These are phyloP conservation scores for Clathrospora elynae DNA, from an alignment of 2,329 filamentous ascomycete genomes.

Conservation along the genomic window DNA sequence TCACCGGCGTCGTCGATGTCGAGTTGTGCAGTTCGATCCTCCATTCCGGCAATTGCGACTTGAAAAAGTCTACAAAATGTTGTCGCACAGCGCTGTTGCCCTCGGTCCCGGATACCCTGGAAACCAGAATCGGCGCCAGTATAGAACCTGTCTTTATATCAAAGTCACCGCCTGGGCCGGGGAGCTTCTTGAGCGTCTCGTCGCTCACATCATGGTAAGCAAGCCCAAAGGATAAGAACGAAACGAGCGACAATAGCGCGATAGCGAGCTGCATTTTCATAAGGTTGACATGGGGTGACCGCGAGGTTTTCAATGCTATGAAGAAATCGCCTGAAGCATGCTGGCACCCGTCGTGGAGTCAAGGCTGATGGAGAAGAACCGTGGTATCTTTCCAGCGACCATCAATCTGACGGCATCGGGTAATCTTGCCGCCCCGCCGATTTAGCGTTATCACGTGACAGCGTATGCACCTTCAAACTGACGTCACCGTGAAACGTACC, in stretches of 20 bases:
- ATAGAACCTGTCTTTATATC: conserved; percentile 78
- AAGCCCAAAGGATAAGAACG: conserved; percentile 34
- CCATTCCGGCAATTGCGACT: conserved; percentile 77
- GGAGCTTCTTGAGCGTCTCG: conserved; percentile 71
- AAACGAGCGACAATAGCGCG: conserved; percentile 31
- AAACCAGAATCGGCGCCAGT: conserved; percentile 82
- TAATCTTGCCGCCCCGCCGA: background rate
- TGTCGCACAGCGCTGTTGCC: conserved; percentile 75
- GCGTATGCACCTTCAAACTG: too few species aligned
- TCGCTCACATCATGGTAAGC: conserved; percentile 72
- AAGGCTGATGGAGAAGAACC: conserved; percentile 4
- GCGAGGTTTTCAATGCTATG: background rate
- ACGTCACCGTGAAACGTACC: too few species aligned
- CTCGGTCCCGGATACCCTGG: conserved; percentile 84
- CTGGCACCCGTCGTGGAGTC: background rate
- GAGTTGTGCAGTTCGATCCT: conserved; percentile 83
- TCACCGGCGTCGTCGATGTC: conserved; percentile 79
- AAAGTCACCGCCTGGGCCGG: conserved; percentile 73
- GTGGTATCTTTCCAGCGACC: conserved; percentile 4
- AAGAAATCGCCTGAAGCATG: conserved; percentile 2
- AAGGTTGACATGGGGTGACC: conserved; percentile 18
- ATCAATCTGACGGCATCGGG: conserved; percentile 1
- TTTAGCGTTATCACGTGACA: too few species aligned
- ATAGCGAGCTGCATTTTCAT: conserved; percentile 25
- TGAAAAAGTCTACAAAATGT: conserved; percentile 88